phyloP scores from a whole-genome alignment of 2,329 filamentous ascomycete genomes.

The Westerdykella ornata region DNA sequence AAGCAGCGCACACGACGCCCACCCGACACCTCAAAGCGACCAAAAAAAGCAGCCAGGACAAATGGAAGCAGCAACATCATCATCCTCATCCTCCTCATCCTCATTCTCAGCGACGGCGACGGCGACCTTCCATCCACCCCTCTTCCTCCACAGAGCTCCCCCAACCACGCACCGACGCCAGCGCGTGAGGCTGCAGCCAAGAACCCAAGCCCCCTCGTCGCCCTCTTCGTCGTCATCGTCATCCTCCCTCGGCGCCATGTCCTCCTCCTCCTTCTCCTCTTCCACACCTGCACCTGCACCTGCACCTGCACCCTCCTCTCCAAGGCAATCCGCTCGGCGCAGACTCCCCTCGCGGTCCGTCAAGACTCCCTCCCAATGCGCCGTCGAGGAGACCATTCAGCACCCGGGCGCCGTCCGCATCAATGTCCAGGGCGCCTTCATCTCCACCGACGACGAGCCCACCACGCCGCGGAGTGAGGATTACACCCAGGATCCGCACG shows the following conservation, averaged over 20 bases:
- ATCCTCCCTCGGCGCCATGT: background rate
- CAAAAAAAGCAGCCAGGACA: slow-evolving; percentile 27
- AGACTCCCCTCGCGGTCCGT: background rate
- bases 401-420: slow-evolving; percentile 72
- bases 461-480: slow-evolving; percentile 47
- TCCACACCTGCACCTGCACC: too few species aligned
- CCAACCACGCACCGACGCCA: slow-evolving; percentile 22
- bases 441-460: slow-evolving; percentile 69
- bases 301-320: background rate
- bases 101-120: too few species aligned
- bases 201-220: slow-evolving; percentile 19
- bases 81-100: slow-evolving; percentile 16
- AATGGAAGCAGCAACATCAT: slow-evolving; percentile 30
- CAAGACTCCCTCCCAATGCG: slow-evolving; percentile 20
- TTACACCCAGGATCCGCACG: slow-evolving; percentile 69
- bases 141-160: slow-evolving; percentile 12
- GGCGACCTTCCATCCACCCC: slow-evolving; percentile 19
- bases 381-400: slow-evolving; percentile 49
- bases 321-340: background rate
- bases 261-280: too few species aligned
- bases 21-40: background rate
- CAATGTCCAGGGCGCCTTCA: slow-evolving; percentile 94
- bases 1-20: background rate
- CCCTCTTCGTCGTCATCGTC: background rate
- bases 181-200: slow-evolving; percentile 35